Conservation (phyloP, 371 early-diverging fungal genomes). For the Mucor irregularis region DNA sequence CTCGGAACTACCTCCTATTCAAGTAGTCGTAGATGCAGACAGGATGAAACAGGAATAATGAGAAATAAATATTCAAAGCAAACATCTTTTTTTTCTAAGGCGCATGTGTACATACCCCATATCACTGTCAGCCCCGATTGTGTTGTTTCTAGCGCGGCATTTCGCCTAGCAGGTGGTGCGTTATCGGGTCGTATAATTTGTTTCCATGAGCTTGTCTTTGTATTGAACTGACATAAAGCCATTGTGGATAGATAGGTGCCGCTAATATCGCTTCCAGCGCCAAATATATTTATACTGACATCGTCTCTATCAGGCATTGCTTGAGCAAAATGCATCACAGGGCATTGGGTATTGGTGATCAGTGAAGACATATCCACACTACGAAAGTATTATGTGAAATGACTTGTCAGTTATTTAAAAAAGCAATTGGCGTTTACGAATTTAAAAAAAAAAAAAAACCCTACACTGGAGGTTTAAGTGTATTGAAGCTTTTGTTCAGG, state of each 20-base stretch:
- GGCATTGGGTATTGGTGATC: slow-evolving; percentile 18
- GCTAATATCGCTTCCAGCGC: slow-evolving; percentile 18
- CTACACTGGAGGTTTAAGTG: slow-evolving; percentile 25
- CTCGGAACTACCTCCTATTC: slow-evolving; percentile 28
- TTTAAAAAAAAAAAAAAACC: not conserved
- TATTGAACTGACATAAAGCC: slow-evolving; percentile 23
- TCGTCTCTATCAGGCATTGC: slow-evolving; percentile 10
- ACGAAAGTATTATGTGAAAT: not conserved
- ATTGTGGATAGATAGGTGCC: slow-evolving; percentile 12
- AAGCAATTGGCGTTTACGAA: not conserved
- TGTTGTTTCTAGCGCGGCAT: slow-evolving; percentile 18
- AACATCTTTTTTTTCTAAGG: not conserved
- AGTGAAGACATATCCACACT: slow-evolving; percentile 4
- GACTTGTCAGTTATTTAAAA: slow-evolving; percentile 10
- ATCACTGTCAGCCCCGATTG: slow-evolving; percentile 10
- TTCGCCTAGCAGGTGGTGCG: slow-evolving; percentile 20
- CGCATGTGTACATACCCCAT: slow-evolving; percentile 10
- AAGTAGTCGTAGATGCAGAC: no score
- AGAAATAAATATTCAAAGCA: not conserved
- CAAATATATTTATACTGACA: slow-evolving; percentile 25
- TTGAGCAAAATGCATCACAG: slow-evolving; percentile 26
- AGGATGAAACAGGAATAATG: not conserved
- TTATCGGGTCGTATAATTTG: slow-evolving; percentile 1
- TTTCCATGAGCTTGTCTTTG: slow-evolving; percentile 7
- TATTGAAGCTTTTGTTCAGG: slow-evolving; percentile 19